A percentile compares a stretch with the other conserved stretches of the same genome.
phyloP scores from a whole-genome alignment of 768 basidiomycete genomes.

The Lentinula sp. region DNA sequence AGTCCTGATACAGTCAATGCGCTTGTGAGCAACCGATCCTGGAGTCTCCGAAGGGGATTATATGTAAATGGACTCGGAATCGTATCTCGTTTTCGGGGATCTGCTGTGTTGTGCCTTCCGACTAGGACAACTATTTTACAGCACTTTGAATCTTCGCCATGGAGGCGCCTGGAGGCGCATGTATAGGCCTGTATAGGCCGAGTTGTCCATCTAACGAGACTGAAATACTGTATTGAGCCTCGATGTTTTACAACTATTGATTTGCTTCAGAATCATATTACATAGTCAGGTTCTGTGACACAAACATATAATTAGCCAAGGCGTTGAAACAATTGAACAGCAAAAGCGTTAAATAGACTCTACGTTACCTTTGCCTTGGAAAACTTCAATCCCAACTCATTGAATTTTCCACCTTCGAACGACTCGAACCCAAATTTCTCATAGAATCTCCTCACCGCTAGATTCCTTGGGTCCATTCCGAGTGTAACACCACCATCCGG shows the following conservation, averaged over 20 bases:
- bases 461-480: constrained; percentile 1
- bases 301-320: neutral
- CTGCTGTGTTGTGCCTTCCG: too few relatives aligned
- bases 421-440: constrained; percentile 1
- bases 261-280: neutral
- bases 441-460: neutral
- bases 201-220: neutral
- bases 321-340: neutral
- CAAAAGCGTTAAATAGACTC: neutral
- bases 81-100: too few relatives aligned
- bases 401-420: neutral
- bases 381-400: neutral
- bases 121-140: too few relatives aligned
- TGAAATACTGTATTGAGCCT: neutral
- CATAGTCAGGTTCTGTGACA: neutral
- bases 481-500: neutral
- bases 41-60: too few relatives aligned
- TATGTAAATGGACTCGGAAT: too few relatives aligned
- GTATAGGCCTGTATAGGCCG: neutral
- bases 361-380: neutral
- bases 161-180: neutral
- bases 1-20: too few relatives aligned
- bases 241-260: neutral
- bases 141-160: too few relatives aligned
- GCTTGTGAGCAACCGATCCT: too few relatives aligned